These are phyloP conservation scores for Penicillium chermesinum DNA, from an alignment of 495 filamentous ascomycete species.

Conservation along the genomic window DNA sequence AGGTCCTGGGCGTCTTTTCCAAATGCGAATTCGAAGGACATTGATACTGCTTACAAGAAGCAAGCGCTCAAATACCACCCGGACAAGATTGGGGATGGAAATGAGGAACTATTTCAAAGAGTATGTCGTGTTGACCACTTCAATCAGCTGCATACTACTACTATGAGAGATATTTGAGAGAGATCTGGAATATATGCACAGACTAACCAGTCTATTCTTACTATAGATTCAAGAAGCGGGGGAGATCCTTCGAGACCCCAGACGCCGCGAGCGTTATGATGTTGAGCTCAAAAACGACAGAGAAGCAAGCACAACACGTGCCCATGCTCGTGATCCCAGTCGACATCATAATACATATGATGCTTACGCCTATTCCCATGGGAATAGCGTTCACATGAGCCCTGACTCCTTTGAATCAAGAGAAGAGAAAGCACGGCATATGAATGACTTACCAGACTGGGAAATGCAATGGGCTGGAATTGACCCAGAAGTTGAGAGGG, in stretches of 20 bases:
- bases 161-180: no score
- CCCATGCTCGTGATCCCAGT: background rate
- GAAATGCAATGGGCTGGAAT: conserved; percentile 7
- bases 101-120: conserved; percentile 4
- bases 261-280: conserved; percentile 11
- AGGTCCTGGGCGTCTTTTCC: conserved; percentile 30
- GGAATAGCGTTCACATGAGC: conserved; percentile 32
- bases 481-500: conserved; percentile 10
- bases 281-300: background rate
- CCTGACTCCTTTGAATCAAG: conserved; percentile 19
- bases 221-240: conserved; percentile 38
- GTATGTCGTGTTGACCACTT: no score
- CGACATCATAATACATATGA: background rate
- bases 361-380: conserved; percentile 29
- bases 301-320: background rate
- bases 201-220: no score
- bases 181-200: no score
- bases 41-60: conserved; percentile 41
- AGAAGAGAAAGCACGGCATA: conserved; percentile 16
- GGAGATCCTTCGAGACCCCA: conserved; percentile 34
- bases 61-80: conserved; percentile 55
- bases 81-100: conserved; percentile 51
- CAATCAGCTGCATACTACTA: no score
- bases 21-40: conserved; percentile 33
- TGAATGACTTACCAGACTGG: conserved; percentile 13